Evolutionary conservation across 306 rosid genomes (phyloP).

Genomic region (Astragalus glycyphyllos): DNA sequence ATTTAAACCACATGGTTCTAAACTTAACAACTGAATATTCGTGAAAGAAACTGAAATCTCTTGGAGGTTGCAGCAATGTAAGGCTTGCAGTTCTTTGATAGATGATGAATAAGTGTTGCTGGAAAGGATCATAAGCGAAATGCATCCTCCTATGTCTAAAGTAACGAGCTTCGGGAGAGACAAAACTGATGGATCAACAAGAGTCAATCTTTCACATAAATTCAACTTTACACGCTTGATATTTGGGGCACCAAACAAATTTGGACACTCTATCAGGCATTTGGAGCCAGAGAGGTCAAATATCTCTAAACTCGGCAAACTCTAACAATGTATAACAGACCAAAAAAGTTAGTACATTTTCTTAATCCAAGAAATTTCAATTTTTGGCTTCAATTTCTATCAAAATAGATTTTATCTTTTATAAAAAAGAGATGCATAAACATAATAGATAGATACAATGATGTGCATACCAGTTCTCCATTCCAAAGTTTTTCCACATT

Average conservation of each 20-base stretch:
- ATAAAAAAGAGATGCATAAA: neutral
- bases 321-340: neutral
- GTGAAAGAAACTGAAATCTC: neutral
- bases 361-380: neutral
- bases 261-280: neutral
- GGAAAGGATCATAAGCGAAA: neutral
- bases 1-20: neutral
- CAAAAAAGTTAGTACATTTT: neutral
- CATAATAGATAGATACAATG: no score
- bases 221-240: neutral
- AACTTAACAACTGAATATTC: neutral
- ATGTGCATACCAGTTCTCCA: slow-evolving; percentile 1
- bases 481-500: slow-evolving; percentile 24
- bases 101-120: slow-evolving; percentile 1
- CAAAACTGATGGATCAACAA: slow-evolving; percentile 23
- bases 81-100: rapidly evolving
- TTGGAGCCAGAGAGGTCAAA: neutral
- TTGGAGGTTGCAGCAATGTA: neutral
- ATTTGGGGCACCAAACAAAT: neutral
- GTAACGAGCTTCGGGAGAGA: neutral
- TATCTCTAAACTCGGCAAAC: neutral
- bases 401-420: neutral
- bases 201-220: neutral
- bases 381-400: neutral
- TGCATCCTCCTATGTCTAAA: neutral